Base-by-base conservation (phyloP, 176 grass and related monocot genomes). In the Hordeum vulgare region DNA sequence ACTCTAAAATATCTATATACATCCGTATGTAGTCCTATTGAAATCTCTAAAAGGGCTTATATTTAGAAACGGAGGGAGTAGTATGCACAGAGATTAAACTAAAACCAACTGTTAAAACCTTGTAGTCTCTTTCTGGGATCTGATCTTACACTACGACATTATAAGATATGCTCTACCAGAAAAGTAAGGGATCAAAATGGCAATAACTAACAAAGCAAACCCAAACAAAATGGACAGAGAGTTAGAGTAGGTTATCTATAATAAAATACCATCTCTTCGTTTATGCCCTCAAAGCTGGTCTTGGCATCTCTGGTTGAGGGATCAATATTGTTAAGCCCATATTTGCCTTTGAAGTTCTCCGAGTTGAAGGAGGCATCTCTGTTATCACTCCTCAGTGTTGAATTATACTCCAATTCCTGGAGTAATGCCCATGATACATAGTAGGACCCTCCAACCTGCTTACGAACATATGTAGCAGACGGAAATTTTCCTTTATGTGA, bases 401-500 rank as follows among this genome's bases (percentile, higher is more conserved):
- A 74, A 27, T 47, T 45, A 44, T 72, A 72, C 42, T 74, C 71
- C 71, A 74, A 1, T 31, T 74, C 71, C 71, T 74, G 71, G 71
- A 49, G 13, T 51, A 74, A 74, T 74, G 26, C 41, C 71, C 71
- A 51, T 0, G 15, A 17, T 51, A 74, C 5, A 15, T 74, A 74
- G 42, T 29, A 74, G 42, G 25, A 74, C 25, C 71, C 71, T 51
- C 71, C 71, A 29, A 74, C 25, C 42, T 51, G 71, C 71, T 74
- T 26, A 74, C 71, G 71, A 74, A 74, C 71, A 74, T 15, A 29
- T 29, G 71, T 74, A 74, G 42, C 71, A 74, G 71, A 49, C 45
- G 71, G 71, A 51, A 51, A 20, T 51, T 74, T 74, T 74, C 71
- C 71, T 74, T 74, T 14, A 51, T 74, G 41, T 74, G 25, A 74